Base-by-base conservation (phyloP, 371 early-diverging fungal species). In the Mortierella sp. region DNA sequence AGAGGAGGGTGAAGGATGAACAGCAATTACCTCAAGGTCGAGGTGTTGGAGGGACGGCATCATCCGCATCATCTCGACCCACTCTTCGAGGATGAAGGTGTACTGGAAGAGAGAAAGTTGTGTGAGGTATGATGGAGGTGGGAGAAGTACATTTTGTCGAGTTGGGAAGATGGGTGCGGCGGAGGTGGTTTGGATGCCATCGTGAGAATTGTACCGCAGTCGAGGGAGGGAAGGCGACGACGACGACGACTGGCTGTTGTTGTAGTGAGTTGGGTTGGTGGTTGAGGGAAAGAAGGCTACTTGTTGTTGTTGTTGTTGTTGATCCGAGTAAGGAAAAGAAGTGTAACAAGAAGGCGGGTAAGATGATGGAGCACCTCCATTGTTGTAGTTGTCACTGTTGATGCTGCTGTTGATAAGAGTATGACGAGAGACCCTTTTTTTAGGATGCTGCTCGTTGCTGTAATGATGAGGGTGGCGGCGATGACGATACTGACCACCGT, bases 11-110 rank as follows among this genome's bases (percentile, higher is more conserved):
- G 48, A 13, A 26, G 71, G 45, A 13, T 60, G 21, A 45, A 77
- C n/a, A 1, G 70, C 31, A 48, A 74, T 63, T 19, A 82, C 72
- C 21, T 78, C 78, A 9, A 82, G 60, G 31, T 82, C 78, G 70
- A 82, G 26, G 54, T 65, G 70, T 48, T 75, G 82, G 4, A 82
- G 72, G 26, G 65, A 52, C 11, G 82, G 82, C 65, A 82, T 54
- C 57, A 48, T 44, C 34, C 38, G 72, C 78, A 82, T 82, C 75
- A 82, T 75, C 48, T 52, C 65, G 54, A 82, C 26, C 82, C 82
- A 82, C 38, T 78, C 78, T 2, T 82, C 75, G 57, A 75, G 60
- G 28, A 72, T 21, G 34, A 82, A 82, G 26, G 75, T 75, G 31
- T 82, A 75, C 48, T 55, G 82, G 28, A 57, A 31, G 26, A 82